These are phyloP conservation scores for Kuraishia piskuri DNA, from an alignment of 805 yeast species.

Conservation along the genomic window DNA sequence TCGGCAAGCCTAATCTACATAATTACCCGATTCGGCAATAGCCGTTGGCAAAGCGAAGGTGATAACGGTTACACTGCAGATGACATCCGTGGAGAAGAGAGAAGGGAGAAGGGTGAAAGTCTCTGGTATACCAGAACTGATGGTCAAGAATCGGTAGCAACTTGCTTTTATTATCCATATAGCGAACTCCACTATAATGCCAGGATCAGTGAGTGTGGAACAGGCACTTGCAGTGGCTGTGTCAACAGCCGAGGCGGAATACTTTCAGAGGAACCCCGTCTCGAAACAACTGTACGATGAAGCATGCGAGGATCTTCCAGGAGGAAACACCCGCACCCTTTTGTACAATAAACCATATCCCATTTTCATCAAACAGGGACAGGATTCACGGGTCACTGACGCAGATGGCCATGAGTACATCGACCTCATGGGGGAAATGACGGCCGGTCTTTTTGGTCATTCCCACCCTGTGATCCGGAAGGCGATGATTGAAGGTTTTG, in stretches of 20 bases:
- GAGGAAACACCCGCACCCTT: slow-evolving; percentile 10
- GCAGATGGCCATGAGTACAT: slow-evolving; percentile 9
- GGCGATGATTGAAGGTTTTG: slow-evolving; percentile 4
- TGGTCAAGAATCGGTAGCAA: neutral
- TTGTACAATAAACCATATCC: slow-evolving; percentile 9
- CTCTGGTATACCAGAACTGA: too few species aligned
- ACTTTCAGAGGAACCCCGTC: slow-evolving; percentile 4
- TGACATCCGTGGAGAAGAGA: neutral
- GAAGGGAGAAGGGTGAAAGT: neutral
- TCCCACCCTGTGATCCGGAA: slow-evolving; percentile 8
- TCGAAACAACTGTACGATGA: slow-evolving; percentile 2
- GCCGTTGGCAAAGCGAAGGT: neutral
- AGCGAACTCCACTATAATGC: too few species aligned
- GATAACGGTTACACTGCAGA: neutral
- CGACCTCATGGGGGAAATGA: slow-evolving; percentile 10
- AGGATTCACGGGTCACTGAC: slow-evolving; percentile 3
- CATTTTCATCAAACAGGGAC: slow-evolving; percentile 4
- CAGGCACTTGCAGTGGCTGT: neutral
- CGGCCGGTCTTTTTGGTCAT: slow-evolving; percentile 10
- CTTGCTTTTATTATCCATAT: too few species aligned
- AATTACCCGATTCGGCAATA: neutral
- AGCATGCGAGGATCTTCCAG: slow-evolving; percentile 6
- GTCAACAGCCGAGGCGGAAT: neutral
- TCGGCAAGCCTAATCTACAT: neutral
- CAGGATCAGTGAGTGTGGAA: neutral